phyloP scores from a whole-genome alignment of 2,329 filamentous ascomycete species.

The Beauveria pseudobassiana region DNA sequence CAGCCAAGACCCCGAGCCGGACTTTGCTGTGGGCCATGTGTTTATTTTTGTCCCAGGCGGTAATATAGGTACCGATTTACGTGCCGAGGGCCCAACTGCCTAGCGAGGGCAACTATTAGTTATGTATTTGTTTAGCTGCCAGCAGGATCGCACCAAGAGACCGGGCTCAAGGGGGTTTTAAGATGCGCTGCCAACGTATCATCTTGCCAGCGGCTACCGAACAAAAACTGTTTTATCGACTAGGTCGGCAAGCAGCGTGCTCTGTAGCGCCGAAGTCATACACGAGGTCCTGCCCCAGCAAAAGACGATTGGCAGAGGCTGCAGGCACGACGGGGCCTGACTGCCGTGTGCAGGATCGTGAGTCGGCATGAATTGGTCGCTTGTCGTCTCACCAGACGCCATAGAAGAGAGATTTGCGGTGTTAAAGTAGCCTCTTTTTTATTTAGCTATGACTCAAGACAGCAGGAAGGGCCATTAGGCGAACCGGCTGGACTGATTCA shows the following conservation, averaged over 20 bases:
- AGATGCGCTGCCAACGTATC: no score
- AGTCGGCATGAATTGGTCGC: background rate
- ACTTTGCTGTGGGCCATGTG: background rate
- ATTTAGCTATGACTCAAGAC: no score
- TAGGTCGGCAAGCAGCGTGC: background rate
- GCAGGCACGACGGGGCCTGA: background rate
- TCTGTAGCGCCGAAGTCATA: slow-evolving; percentile 1
- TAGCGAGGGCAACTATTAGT: background rate
- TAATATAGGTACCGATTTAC: no score
- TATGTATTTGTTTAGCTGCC: no score
- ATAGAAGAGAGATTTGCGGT: background rate
- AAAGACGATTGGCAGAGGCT: background rate
- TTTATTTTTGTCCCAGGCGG: background rate
- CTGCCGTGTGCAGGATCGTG: background rate
- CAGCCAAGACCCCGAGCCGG: background rate
- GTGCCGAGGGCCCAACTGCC: no score
- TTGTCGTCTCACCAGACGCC: slow-evolving; percentile 1
- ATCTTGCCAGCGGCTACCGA: no score
- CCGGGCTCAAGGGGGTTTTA: no score
- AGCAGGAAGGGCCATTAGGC: background rate
- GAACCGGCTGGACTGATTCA: background rate
- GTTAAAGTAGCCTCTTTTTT: background rate
- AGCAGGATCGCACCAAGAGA: no score
- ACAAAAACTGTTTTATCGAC: no score
- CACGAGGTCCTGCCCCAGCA: background rate